Percentiles rank a stretch among this genome's conserved stretches.
Evolutionary conservation across 176 grass and related monocot genomes (phyloP).

Genomic region (Carex pumila): DNA sequence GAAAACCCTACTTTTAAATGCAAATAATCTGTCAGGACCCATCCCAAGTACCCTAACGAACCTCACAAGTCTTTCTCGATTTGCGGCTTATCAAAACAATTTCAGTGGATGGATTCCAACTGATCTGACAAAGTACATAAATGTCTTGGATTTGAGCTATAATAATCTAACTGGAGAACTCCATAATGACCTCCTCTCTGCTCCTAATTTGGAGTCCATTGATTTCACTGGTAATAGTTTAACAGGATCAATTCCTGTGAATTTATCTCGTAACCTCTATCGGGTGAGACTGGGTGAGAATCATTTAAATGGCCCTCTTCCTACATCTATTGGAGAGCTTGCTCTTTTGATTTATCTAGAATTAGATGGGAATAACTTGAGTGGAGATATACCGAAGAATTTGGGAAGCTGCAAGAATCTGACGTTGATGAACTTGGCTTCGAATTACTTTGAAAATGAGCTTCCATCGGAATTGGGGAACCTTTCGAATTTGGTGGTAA

Average conservation of each 20-base stretch:
- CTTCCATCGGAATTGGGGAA: slow-evolving; percentile 24
- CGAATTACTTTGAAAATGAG: slow-evolving; percentile 29
- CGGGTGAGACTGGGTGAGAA: slow-evolving; percentile 43
- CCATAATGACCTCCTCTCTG: slow-evolving; percentile 21
- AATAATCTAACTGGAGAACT: slow-evolving; percentile 34
- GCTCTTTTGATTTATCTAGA: slow-evolving; percentile 37
- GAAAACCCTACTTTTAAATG: slow-evolving; percentile 35
- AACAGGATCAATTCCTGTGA: slow-evolving; percentile 7
- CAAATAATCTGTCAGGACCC: slow-evolving; percentile 14
- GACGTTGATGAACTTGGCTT: slow-evolving; percentile 51
- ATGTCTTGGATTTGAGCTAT: slow-evolving; percentile 64
- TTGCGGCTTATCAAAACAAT: slow-evolving; percentile 55
- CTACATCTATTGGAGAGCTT: slow-evolving; percentile 10
- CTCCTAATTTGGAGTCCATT: slow-evolving; percentile 18
- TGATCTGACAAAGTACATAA: slow-evolving; percentile 28
- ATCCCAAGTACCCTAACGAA: slow-evolving; percentile 27
- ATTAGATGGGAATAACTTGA: slow-evolving; percentile 39
- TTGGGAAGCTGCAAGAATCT: slow-evolving; percentile 35
- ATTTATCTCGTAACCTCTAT: slow-evolving; percentile 24
- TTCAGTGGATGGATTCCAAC: slow-evolving; percentile 16
- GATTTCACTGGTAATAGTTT: slow-evolving; percentile 35
- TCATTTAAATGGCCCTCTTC: slow-evolving; percentile 25
- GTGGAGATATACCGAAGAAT: slow-evolving; percentile 14
- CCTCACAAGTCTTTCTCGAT: slow-evolving; percentile 12
- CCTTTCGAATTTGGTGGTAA: slow-evolving; percentile 36